Conservation (phyloP, 1,139 yeast genomes). For the Yamadazyma epiphylla region DNA sequence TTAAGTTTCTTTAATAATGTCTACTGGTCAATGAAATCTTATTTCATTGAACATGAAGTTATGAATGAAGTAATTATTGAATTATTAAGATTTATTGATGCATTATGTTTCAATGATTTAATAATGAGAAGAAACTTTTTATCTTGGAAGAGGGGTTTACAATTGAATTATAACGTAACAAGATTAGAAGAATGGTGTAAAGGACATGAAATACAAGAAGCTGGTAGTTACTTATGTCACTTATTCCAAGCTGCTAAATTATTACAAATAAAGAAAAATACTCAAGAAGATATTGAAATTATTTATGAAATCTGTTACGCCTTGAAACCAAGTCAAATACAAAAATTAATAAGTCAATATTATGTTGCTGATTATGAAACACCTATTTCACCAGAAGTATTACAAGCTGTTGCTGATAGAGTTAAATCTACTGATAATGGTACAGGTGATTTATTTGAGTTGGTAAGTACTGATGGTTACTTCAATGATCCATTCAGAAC, state of each 20-base stretch:
- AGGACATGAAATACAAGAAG: constrained; percentile 88
- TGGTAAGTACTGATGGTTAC: constrained; percentile 75
- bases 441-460: constrained; percentile 63
- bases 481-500: constrained; percentile 85
- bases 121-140: constrained; percentile 92
- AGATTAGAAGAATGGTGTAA: constrained; percentile 99
- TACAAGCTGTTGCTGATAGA: constrained; percentile 78
- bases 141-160: constrained; percentile 97
- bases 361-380: constrained; percentile 93
- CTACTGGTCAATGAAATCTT: constrained; percentile 91
- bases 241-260: constrained; percentile 92
- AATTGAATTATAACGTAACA: constrained; percentile 93
- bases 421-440: constrained; percentile 61
- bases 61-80: constrained; percentile 84
- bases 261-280: constrained; percentile 85
- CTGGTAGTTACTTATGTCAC: constrained; percentile 82
- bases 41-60: constrained; percentile 81
- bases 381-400: constrained; percentile 82
- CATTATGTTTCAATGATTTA: constrained; percentile 91
- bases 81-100: constrained; percentile 83
- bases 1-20: constrained; percentile 86
- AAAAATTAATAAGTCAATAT: constrained; percentile 85
- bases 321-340: constrained; percentile 90
- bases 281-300: constrained; percentile 86
- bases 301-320: constrained; percentile 95